Base-by-base conservation (phyloP, 2,329 filamentous ascomycete species). In the Thermothelomyces thermophilus region DNA sequence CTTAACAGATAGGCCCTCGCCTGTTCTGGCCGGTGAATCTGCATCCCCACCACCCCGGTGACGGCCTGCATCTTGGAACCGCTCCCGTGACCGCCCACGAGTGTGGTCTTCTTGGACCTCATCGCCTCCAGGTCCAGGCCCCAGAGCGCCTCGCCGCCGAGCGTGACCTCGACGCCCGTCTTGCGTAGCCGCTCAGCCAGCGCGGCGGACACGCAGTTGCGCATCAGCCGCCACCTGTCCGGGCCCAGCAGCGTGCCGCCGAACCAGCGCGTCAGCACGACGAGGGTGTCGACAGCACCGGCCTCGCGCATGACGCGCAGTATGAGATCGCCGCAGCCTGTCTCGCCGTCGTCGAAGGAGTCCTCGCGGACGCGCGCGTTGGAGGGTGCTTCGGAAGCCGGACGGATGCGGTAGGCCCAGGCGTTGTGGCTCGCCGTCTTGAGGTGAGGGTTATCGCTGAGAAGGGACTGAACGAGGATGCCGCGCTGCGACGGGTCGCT, bases 11-110 rank as follows among this genome's bases (percentile, higher is more conserved):
- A 83, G 42, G 70, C 70, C 46, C 74, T 70, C 10, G 88, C 87
- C 5, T 76, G 76, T 60, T 91, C 83, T 1, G 90, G 83, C 16
- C 80, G 80, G 60, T 90, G 83, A 20, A 91, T 85, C 1, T 86
- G 83, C 67, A 93, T 79, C 1, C 79, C 76, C 4, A 72, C 63
- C 5, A 70, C 67, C 1, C 63, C 60, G 0, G 66, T 68, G 31
- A 62, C 61, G 36, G 63, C 60, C 5, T 51, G 41, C 50, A 55
- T 26, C 45, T 54, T 22, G 49, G 60, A 44, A 41, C 59, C 14
- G 67, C 64, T 52, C 48, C 60, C 43, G 53, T 58, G 37, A 42
- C 56, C 51, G 16, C 54, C 37, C 20, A 59, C 49, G 47, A 68
- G 64, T 42, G 64, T 67, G 40, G 64, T 67, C n/a, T 16, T 37